These are phyloP conservation scores for Pontederia paniculata DNA, from an alignment of 176 grass and related monocot species.

Conservation along the genomic window DNA sequence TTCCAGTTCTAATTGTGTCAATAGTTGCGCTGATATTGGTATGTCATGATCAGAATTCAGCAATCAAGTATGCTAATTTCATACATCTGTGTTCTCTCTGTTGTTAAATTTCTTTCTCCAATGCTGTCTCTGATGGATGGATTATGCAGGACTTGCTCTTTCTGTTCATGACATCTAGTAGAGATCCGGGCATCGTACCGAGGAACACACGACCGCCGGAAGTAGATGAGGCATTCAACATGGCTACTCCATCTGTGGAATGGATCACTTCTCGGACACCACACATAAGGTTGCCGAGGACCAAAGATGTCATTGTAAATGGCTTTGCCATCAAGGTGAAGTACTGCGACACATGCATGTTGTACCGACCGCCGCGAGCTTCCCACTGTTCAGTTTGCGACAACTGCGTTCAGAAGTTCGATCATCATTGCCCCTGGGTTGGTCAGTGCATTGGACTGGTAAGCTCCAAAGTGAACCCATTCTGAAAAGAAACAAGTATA, in stretches of 20 bases:
- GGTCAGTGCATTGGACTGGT: conserved; percentile 90
- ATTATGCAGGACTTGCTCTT: conserved; percentile 42
- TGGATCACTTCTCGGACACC: conserved; percentile 59
- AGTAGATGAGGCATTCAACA: not conserved
- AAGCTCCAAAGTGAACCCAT: not conserved
- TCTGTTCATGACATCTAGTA: conserved; percentile 65
- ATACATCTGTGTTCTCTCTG: no score
- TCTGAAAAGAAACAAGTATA: not conserved
- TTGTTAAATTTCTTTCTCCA: no score
- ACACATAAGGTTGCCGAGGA: conserved; percentile 50
- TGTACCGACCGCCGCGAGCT: conserved; percentile 69
- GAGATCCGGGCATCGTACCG: conserved; percentile 86
- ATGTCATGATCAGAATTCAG: not conserved
- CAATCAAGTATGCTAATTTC: not conserved
- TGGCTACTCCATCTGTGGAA: conserved; percentile 41
- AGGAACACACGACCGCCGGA: conserved; percentile 48
- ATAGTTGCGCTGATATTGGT: conserved; percentile 33
- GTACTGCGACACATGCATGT: conserved; percentile 81
- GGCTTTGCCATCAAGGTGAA: conserved; percentile 63
- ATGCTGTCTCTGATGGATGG: not conserved
- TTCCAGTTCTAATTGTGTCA: conserved; percentile 37
- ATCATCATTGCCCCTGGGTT: conserved; percentile 97
- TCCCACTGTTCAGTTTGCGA: conserved; percentile 86
- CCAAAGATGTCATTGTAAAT: conserved; percentile 49
- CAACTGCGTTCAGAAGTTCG: conserved; percentile 86